Evolutionary conservation across 306 rosid species (phyloP), one percentile per base, ranked within the genome.

Genomic region (Prunus mongolica): DNA sequence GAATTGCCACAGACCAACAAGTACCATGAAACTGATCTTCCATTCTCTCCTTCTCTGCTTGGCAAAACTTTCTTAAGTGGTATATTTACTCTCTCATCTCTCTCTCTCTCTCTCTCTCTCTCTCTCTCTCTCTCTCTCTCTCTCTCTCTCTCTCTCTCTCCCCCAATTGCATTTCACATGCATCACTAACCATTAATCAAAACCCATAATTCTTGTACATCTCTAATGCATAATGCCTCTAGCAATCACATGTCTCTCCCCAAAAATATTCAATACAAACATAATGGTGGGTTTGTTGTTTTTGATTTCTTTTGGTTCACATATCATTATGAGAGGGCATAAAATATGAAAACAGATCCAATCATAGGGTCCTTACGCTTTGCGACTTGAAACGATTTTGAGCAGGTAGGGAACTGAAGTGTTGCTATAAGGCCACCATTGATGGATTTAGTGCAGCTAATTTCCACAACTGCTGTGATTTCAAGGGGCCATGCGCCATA

Each of bases 401-500:
- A 78, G 60, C 84, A 95, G 97, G 96, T 25, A 92, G 88, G 86
- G 97, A 92, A 55, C 89, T 92, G 14, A 90, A 89, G 58, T 92
- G 97, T 82, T 95, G 99, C 87, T 95, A 89, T 24, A 90, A 75
- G 81, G 99, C 97, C 46, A 85, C 93, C 19, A 69, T 84, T 64
- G 97, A 88, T 71, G 97, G 97, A 41, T 90, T 95, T 64, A 92
- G 97, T 55, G 97, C 97, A 3, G 72, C 89, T 4, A 82, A 78
- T 72, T 92, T 90, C 88, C 97, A 95, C 66, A 86, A 81, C 18
- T 88, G 81, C 65, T 87, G 97, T 65, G 96, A 95, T 58, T 95
- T 95, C 80, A 95, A 95, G 78, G 99, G 99, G 12, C 97, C 97
- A 47, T 89, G 97, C 69, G 96, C 93, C 64, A 88, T 92, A 50